Conservation (phyloP, 495 filamentous ascomycete species). For the Bryoglossum gracile region DNA sequence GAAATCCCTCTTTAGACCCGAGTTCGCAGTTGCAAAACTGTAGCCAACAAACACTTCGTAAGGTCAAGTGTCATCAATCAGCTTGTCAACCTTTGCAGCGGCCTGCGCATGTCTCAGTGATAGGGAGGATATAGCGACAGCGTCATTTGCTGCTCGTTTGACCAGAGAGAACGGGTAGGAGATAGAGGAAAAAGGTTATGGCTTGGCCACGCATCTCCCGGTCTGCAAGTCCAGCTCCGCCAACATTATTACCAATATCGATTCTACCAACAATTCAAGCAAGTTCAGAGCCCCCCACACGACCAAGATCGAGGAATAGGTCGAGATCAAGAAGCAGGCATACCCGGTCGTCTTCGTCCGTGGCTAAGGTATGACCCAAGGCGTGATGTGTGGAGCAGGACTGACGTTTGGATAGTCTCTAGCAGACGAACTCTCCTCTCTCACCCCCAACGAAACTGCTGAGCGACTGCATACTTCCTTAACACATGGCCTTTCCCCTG, state of each 20-base stretch:
- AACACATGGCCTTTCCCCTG: slow-evolving; percentile 66
- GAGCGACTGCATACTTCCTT: slow-evolving; percentile 75
- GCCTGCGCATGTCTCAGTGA: slow-evolving; percentile 21
- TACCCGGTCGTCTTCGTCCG: slow-evolving; percentile 20
- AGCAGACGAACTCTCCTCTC: slow-evolving; percentile 37
- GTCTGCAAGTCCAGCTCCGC: slow-evolving; percentile 17
- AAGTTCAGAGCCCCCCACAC: slow-evolving; percentile 18
- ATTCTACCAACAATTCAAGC: slow-evolving; percentile 21
- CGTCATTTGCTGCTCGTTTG: slow-evolving; percentile 19
- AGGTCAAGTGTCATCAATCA: neutral
- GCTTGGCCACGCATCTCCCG: slow-evolving; percentile 20
- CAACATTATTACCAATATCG: slow-evolving; percentile 16
- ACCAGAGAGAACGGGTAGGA: too few relatives aligned
- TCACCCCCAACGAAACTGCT: slow-evolving; percentile 71
- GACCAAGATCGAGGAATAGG: slow-evolving; percentile 14
- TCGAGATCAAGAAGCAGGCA: slow-evolving; percentile 20
- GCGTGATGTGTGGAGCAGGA: neutral
- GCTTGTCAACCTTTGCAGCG: neutral
- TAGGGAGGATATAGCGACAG: slow-evolving; percentile 18
- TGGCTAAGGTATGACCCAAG: slow-evolving; percentile 20
- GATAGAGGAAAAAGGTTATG: slow-evolving; percentile 14
- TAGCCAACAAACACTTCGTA: neutral
- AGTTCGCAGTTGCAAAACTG: neutral
- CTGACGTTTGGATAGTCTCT: slow-evolving; percentile 23
- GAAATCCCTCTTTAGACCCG: too few relatives aligned